Evolutionary conservation across 495 filamentous ascomycete genomes (phyloP).

Genomic region (Hypoxylon cercidicola): DNA sequence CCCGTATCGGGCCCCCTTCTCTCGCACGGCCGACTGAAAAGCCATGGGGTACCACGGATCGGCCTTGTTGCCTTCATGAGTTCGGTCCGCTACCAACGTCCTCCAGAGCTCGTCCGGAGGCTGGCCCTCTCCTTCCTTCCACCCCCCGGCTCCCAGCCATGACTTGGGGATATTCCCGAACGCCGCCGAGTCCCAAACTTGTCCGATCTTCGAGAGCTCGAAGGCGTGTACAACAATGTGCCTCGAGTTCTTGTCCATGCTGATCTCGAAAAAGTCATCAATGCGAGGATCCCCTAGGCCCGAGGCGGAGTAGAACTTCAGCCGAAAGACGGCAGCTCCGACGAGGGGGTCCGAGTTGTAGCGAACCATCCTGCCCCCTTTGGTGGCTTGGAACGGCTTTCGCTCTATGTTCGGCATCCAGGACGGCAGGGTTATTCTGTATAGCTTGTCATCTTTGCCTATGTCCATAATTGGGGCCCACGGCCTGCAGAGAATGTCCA

Average conservation of each 20-base stretch:
- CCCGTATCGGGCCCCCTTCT: slow-evolving; percentile 19
- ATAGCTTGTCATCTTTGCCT: neutral
- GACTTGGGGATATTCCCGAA: slow-evolving; percentile 28
- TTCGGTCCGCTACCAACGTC: slow-evolving; percentile 42
- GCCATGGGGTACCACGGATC: slow-evolving; percentile 22
- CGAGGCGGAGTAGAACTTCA: slow-evolving; percentile 16
- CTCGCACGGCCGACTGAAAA: slow-evolving; percentile 24
- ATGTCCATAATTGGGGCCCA: slow-evolving; percentile 34
- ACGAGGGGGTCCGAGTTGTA: slow-evolving; percentile 42
- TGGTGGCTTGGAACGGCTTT: slow-evolving; percentile 27
- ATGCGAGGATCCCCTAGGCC: neutral
- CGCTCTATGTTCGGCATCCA: slow-evolving; percentile 30
- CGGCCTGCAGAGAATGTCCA: slow-evolving; percentile 48
- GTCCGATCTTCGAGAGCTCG: neutral
- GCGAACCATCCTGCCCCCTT: slow-evolving; percentile 26
- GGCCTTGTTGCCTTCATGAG: slow-evolving; percentile 14
- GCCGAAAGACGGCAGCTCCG: slow-evolving; percentile 25
- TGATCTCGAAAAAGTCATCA: slow-evolving; percentile 8
- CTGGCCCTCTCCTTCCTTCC: slow-evolving; percentile 12
- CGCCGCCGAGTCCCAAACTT: slow-evolving; percentile 17
- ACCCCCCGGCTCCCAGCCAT: slow-evolving; percentile 16
- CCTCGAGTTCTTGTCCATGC: slow-evolving; percentile 1
- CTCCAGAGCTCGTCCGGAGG: slow-evolving; percentile 41
- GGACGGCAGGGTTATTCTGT: slow-evolving; percentile 19
- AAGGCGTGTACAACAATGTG: slow-evolving; percentile 13